phyloP scores from a whole-genome alignment of 2,329 filamentous ascomycete genomes.

The Coniochaeta sp. region DNA sequence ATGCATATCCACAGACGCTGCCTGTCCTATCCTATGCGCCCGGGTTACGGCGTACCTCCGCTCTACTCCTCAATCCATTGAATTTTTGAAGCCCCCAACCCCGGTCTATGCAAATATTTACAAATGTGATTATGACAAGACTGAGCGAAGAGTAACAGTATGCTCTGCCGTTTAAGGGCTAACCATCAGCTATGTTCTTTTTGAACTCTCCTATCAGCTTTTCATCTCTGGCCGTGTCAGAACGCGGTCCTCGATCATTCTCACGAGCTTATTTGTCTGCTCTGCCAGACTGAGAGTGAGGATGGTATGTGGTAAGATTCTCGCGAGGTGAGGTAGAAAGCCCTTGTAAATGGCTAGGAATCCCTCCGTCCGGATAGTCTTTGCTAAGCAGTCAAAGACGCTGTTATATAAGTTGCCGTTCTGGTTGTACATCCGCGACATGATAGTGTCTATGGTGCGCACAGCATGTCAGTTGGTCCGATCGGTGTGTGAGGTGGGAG shows the following conservation, averaged over 20 bases:
- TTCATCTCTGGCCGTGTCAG: conserved; percentile 19
- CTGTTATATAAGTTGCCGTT: conserved; percentile 94
- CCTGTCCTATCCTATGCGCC: too few relatives aligned
- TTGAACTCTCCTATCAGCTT: background rate
- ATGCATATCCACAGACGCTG: background rate
- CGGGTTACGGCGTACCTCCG: background rate
- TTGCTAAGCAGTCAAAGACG: conserved; percentile 83
- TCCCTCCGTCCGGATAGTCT: conserved; percentile 88
- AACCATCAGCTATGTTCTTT: background rate
- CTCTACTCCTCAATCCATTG: background rate
- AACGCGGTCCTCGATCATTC: conserved; percentile 61
- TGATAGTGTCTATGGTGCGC: conserved; percentile 68
- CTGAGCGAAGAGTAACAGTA: background rate
- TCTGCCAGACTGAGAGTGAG: conserved; percentile 88
- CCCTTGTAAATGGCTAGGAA: conserved; percentile 95
- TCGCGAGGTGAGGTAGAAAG: conserved; percentile 86
- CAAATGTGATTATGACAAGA: background rate
- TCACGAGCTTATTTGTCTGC: conserved; percentile 91
- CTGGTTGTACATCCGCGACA: conserved; percentile 98
- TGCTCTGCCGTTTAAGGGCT: background rate
- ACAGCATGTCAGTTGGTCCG: background rate
- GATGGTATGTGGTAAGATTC: conserved; percentile 93
- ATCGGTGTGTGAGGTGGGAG: background rate
- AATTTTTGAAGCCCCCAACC: background rate
- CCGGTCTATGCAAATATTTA: background rate